These are phyloP conservation scores for Malus hybrid DNA, from an alignment of 331 rosid species.

Conservation along the genomic window DNA sequence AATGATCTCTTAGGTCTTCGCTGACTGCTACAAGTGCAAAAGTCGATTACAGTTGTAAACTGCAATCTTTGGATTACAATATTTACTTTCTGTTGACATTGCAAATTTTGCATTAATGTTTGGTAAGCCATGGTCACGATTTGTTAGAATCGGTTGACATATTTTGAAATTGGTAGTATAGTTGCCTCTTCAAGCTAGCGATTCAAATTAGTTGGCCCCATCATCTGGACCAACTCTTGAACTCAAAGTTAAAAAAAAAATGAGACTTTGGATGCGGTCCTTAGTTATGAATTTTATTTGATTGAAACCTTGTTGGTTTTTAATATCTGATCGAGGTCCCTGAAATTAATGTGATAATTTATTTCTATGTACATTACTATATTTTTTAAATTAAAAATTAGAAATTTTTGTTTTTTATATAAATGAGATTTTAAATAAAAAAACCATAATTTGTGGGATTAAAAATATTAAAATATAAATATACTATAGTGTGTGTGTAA, in stretches of 20 bases:
- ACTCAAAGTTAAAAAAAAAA: neutral
- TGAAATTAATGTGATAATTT: no score
- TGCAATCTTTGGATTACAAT: slow-evolving; percentile 6
- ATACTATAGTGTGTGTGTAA: no score
- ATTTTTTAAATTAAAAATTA: no score
- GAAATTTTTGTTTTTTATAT: no score
- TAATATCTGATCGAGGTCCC: no score
- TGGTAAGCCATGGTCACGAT: slow-evolving; percentile 39
- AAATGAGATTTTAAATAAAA: no score
- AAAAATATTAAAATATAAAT: no score
- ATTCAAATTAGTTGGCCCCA: slow-evolving; percentile 31
- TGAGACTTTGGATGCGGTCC: no score
- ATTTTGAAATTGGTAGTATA: slow-evolving; percentile 14
- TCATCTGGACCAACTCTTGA: slow-evolving; percentile 16
- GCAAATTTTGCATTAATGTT: slow-evolving; percentile 12
- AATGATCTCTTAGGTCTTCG: neutral
- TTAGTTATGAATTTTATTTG: no score
- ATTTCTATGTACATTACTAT: no score
- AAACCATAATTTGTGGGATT: no score
- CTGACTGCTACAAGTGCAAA: neutral
- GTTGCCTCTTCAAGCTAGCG: slow-evolving; percentile 19
- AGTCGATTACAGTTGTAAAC: slow-evolving; percentile 40
- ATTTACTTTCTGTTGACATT: slow-evolving; percentile 33
- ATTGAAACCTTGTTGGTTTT: no score
- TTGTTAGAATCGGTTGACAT: slow-evolving; percentile 55